Conservation (phyloP, 805 yeast species). For the Candida stauntonica region DNA sequence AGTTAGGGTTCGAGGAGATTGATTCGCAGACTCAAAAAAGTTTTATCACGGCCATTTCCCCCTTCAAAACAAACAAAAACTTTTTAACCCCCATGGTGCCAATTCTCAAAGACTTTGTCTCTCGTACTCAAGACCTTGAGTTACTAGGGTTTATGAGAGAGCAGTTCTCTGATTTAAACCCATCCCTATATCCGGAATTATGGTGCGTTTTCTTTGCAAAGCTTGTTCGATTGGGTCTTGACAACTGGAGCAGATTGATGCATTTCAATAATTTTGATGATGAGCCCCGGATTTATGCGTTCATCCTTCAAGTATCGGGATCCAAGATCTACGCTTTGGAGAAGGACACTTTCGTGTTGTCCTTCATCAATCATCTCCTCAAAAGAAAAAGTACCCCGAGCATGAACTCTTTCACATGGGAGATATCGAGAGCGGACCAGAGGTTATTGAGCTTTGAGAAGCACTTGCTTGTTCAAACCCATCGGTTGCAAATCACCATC, state of each 20-base stretch:
- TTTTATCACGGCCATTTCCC: conserved; percentile 8
- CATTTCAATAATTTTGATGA: conserved; percentile 22
- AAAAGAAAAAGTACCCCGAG: conserved; percentile 11
- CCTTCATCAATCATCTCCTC: conserved; percentile 17
- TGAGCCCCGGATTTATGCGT: conserved; percentile 19
- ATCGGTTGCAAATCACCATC: conserved; percentile 19
- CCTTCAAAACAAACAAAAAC: conserved; percentile 5
- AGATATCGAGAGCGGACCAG: conserved; percentile 18
- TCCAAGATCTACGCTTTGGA: conserved; percentile 14
- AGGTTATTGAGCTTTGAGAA: conserved; percentile 11
- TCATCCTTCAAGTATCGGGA: conserved; percentile 20
- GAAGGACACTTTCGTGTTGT: conserved; percentile 13
- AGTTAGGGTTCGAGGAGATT: conserved; percentile 2
- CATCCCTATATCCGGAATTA: conserved; percentile 17
- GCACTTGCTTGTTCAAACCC: conserved; percentile 15
- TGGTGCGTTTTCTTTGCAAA: conserved; percentile 22
- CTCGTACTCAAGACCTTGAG: neutral
- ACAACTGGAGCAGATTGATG: conserved; percentile 24
- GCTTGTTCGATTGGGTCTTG: conserved; percentile 15
- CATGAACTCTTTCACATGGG: conserved; percentile 18
- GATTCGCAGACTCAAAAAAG: conserved; percentile 9
- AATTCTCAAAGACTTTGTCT: conserved; percentile 7
- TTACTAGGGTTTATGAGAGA: conserved; percentile 12
- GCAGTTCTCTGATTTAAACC: conserved; percentile 15
- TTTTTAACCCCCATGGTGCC: conserved; percentile 10